Evolutionary conservation across 139 green algal genomes (phyloP).

Genomic region (Chlorella sp.): DNA sequence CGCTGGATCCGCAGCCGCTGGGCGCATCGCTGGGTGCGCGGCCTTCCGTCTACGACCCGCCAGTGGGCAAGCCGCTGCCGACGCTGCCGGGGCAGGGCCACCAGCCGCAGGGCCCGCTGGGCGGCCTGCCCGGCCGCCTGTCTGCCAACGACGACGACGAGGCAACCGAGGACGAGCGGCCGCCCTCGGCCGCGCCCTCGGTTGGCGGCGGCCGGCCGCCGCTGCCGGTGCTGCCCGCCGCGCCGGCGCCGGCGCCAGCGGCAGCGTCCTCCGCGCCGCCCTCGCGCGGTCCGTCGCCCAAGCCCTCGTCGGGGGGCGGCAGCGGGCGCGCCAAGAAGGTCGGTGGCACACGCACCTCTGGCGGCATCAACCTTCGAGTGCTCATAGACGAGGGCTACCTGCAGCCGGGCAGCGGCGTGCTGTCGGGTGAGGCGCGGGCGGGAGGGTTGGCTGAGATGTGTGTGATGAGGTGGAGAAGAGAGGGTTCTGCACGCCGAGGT

Average conservation of each 20-base stretch:
- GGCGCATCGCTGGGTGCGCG: too few species aligned
- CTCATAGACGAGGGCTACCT: constrained; percentile 78
- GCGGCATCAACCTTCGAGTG: constrained; percentile 60
- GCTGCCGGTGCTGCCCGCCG: too few species aligned
- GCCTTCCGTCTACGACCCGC: too few species aligned
- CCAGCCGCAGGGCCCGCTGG: too few species aligned
- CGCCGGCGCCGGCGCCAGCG: neutral
- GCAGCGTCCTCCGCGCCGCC: neutral
- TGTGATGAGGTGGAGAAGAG: neutral
- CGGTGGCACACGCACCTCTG: too few species aligned
- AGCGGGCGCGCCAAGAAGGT: neutral
- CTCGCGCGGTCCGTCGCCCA: too few species aligned
- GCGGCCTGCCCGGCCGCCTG: too few species aligned
- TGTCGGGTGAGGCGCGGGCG: constrained; percentile 40
- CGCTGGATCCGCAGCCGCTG: too few species aligned
- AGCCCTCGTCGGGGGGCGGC: too few species aligned
- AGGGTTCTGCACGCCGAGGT: too few species aligned
- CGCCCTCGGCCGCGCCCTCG: constrained; percentile 4
- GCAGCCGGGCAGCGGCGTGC: constrained; percentile 60
- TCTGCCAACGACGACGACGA: constrained; percentile 5
- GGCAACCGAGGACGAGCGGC: constrained; percentile 18
- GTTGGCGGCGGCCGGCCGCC: neutral
- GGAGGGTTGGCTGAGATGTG: neutral
- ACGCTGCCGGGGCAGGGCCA: too few species aligned
- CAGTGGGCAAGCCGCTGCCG: constrained; percentile 2